Evolutionary conservation across 768 basidiomycete genomes (phyloP).

Genomic region (Pleurotus djamor): DNA sequence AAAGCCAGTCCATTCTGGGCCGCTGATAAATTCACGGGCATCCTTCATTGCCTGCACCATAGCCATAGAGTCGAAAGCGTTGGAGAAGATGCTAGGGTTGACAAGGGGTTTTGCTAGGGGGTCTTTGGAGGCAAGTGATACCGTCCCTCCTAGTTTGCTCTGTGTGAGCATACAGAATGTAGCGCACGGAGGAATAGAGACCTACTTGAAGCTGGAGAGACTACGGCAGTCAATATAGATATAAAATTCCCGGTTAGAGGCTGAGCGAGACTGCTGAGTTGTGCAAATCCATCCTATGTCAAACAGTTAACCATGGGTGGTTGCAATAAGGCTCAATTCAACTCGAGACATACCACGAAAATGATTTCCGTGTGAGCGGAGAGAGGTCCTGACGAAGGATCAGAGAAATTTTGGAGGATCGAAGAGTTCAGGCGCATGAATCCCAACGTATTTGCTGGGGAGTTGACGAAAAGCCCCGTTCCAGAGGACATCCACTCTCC

Average conservation of each 20-base stretch:
- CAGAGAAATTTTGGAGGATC: slow-evolving; percentile 7
- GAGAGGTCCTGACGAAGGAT: slow-evolving; percentile 33
- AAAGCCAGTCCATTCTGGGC: slow-evolving; percentile 18
- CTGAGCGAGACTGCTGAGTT: slow-evolving; percentile 7
- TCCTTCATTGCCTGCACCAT: slow-evolving; percentile 23
- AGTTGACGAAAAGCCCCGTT: slow-evolving; percentile 16
- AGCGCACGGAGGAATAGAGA: slow-evolving; percentile 13
- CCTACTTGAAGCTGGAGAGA: slow-evolving; percentile 30
- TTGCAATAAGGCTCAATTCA: background rate
- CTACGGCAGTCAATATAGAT: slow-evolving; percentile 13
- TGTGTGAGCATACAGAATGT: background rate
- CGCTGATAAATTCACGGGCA: slow-evolving; percentile 19
- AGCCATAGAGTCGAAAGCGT: slow-evolving; percentile 19
- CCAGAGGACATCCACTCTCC: slow-evolving; percentile 16
- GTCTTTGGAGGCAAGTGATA: slow-evolving; percentile 20
- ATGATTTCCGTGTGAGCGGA: slow-evolving; percentile 32
- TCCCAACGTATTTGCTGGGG: slow-evolving; percentile 13
- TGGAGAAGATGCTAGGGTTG: slow-evolving; percentile 16
- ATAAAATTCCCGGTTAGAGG: slow-evolving; percentile 18
- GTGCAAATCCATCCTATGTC: slow-evolving; percentile 10
- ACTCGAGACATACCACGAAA: slow-evolving; percentile 19
- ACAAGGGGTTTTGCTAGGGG: slow-evolving; percentile 23
- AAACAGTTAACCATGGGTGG: slow-evolving; percentile 16
- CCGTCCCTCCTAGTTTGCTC: slow-evolving; percentile 17
- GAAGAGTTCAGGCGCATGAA: slow-evolving; percentile 9